These are phyloP conservation scores for Volvox reticuliferus DNA, from an alignment of 139 green algal genomes.

Conservation along the genomic window DNA sequence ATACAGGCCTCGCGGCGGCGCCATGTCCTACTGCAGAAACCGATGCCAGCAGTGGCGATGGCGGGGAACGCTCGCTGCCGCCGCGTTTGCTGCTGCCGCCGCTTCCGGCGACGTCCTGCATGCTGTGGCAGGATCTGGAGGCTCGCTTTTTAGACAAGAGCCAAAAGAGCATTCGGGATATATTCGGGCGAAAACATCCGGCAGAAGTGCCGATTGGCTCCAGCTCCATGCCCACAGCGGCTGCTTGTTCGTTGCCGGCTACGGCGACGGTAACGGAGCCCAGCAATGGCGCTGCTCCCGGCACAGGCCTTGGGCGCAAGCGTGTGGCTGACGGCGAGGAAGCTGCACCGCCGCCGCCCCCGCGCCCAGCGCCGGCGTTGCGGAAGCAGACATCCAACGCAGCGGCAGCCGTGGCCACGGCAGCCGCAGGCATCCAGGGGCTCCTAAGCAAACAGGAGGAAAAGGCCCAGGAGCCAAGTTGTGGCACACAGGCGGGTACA, in stretches of 20 bases:
- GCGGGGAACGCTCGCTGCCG: not conserved
- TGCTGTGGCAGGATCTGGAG: conserved; percentile 21
- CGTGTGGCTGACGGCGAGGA: not conserved
- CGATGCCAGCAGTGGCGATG: not conserved
- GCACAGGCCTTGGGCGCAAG: not conserved
- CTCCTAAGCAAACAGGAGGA: too few relatives aligned
- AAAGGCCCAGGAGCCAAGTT: too few relatives aligned
- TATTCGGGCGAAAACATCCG: conserved; percentile 52
- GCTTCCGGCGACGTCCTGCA: not conserved
- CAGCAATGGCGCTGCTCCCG: too few relatives aligned
- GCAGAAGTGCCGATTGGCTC: not conserved
- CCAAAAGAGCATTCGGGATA: conserved; percentile 62
- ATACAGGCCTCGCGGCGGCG: not conserved
- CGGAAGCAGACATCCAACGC: not conserved
- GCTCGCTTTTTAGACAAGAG: conserved; percentile 60
- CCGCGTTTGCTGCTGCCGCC: conserved; percentile 5
- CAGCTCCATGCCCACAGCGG: too few relatives aligned
- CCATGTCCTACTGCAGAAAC: not conserved
- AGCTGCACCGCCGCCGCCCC: too few relatives aligned
- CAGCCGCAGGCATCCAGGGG: not conserved
- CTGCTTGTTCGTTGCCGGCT: too few relatives aligned
- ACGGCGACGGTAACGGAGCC: too few relatives aligned
- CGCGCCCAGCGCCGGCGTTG: not conserved
- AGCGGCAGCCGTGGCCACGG: not conserved
- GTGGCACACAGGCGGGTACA: too few relatives aligned